Conservation (phyloP, 1,139 yeast species). For the Suhomyces panamericanus region DNA sequence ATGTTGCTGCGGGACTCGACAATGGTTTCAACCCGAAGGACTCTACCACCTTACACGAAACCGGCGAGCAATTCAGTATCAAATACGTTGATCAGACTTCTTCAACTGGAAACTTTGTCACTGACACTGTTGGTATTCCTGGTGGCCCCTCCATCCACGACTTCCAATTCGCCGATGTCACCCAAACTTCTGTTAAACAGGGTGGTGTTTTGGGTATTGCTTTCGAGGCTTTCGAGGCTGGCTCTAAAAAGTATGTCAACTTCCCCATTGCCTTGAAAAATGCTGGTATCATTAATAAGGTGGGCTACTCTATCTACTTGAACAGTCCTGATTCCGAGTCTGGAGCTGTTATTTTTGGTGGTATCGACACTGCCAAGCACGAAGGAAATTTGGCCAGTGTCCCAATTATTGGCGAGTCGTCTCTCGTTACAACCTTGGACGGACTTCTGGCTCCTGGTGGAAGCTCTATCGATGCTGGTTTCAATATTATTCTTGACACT, state of each 20-base stretch:
- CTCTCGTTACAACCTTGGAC: constrained; percentile 12
- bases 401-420: constrained; percentile 7
- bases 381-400: constrained; percentile 17
- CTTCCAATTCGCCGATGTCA: constrained; percentile 23
- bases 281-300: constrained; percentile 11
- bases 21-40: constrained; percentile 6
- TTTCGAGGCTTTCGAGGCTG: constrained; percentile 13
- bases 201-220: constrained; percentile 28
- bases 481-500: constrained; percentile 53
- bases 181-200: constrained; percentile 15
- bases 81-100: constrained; percentile 19
- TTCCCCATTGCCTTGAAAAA: constrained; percentile 14
- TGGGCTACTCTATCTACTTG: constrained; percentile 35
- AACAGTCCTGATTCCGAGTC: constrained; percentile 37
- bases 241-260: constrained; percentile 15
- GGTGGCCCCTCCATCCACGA: constrained; percentile 15
- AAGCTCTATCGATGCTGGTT: background rate
- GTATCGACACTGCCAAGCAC: constrained; percentile 54
- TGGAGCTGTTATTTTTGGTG: constrained; percentile 59
- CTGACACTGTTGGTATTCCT: constrained; percentile 18
- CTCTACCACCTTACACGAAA: constrained; percentile 6
- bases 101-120: constrained; percentile 20
- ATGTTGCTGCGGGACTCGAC: background rate
- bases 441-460: constrained; percentile 8
- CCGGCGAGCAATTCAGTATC: constrained; percentile 14